phyloP scores from a whole-genome alignment of 345 rosid species.

The Bretschneidera sinensis region DNA sequence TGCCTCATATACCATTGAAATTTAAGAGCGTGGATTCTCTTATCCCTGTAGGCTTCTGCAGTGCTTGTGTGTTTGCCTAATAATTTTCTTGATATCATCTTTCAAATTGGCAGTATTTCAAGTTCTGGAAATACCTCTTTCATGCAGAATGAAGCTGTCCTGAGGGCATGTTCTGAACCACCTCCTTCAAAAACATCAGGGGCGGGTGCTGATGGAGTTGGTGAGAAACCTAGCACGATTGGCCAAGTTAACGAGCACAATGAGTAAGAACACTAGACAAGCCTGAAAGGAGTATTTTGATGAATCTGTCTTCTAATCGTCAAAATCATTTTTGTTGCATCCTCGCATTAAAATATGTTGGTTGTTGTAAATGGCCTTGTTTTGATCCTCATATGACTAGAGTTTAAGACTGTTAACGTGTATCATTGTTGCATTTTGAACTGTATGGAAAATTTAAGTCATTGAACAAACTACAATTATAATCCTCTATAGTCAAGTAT shows the following conservation, averaged over 20 bases:
- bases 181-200: constrained; percentile 30
- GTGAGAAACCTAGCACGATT: constrained; percentile 18
- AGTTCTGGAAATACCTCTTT: constrained; percentile 5
- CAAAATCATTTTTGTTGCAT: neutral
- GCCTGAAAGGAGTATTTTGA: constrained; percentile 10
- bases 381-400: constrained; percentile 1
- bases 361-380: constrained; percentile 1
- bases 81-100: neutral
- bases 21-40: neutral
- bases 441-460: neutral
- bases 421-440: neutral
- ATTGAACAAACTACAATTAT: constrained; percentile 1
- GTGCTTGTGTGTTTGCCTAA: neutral
- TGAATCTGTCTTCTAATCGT: neutral
- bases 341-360: constrained; percentile 9
- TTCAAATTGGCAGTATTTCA: neutral
- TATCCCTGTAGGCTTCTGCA: neutral
- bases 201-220: constrained; percentile 14
- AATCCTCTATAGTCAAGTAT: neutral
- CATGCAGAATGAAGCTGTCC: constrained; percentile 68
- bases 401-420: neutral
- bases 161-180: constrained; percentile 51
- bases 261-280: constrained; percentile 12
- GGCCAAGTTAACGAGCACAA: constrained; percentile 12
- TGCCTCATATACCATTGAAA: neutral